phyloP scores from a whole-genome alignment of 305 asterid genomes.

The Solanum hybrid region DNA sequence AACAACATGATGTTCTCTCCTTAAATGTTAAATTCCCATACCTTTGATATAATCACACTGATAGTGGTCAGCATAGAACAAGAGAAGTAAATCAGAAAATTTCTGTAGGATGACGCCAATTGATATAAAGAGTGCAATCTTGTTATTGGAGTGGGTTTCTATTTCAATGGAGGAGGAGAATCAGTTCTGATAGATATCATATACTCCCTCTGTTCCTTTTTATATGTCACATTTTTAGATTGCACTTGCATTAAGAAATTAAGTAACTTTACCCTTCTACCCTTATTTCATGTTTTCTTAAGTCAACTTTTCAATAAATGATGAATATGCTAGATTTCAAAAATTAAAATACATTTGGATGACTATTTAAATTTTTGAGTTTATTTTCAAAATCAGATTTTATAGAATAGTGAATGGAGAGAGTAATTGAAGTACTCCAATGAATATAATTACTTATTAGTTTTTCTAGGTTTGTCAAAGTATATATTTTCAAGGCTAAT shows the following conservation, averaged over 20 bases:
- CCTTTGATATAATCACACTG: background rate
- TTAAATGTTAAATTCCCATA: background rate
- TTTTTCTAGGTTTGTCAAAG: background rate
- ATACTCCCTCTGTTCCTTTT: background rate
- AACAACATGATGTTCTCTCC: background rate
- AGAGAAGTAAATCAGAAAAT: background rate
- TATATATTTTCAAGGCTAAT: background rate
- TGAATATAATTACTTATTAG: background rate
- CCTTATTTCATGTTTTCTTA: background rate
- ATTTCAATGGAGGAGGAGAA: background rate
- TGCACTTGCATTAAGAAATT: background rate
- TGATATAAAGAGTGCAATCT: background rate
- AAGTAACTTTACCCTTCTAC: background rate
- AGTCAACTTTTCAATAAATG: background rate
- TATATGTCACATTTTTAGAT: background rate
- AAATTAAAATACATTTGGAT: background rate
- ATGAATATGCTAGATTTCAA: background rate
- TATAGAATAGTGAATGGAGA: background rate
- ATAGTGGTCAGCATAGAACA: background rate
- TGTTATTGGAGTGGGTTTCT: background rate
- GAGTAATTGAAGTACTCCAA: background rate
- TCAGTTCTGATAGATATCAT: background rate
- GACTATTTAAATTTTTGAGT: background rate
- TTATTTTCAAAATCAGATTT: background rate
- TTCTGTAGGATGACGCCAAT: background rate